Base-by-base conservation (phyloP, 805 yeast genomes). In the Kodamaea sagamina region DNA sequence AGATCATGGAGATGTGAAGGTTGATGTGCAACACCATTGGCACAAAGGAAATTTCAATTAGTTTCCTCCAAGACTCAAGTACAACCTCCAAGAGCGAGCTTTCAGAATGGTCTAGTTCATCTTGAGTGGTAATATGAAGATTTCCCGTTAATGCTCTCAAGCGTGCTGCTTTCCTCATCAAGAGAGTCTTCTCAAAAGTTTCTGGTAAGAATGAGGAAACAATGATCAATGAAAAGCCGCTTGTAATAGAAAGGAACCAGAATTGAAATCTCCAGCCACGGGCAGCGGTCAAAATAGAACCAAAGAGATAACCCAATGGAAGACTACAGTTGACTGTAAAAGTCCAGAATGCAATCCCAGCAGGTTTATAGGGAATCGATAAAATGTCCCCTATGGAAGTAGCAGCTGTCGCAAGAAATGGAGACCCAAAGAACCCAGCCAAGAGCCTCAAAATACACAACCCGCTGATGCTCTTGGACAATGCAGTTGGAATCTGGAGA, bases 21-120 rank as follows among this genome's bases (percentile, higher is more conserved):
- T 80, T 72, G 46, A 79, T 71, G 24, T 79, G 64, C 15, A 80
- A 45, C n/a, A 81, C 74, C 19, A 77, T 77, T 0, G 86, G 86
- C 56, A 81, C 86, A 37, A 57, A 48, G n/a, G 74, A 67, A 43
- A 81, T 65, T 42, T 71, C 71, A 40, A 75, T 46, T 3, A 86
- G 84, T 48, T 78, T 68, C 67, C 70, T 71, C 10, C 72, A 56
- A 3, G 71, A 66, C 11, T 59, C 70, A 28, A 47, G 44, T 11
- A 53, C 49, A 13, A 58, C 27, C 4, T 32, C 36, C 6, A 10
- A 15, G n/a, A 49, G 15, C 6, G 59, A 49, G 38, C 60, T 44
- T 8, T 52, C 42, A 18, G 50, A 45, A 43, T 61, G 62, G 24
- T 63, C 65, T 4, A 62, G 42, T 46, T 70, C 77, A 35, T 71